Evolutionary conservation across 2,329 filamentous ascomycete genomes (phyloP).

Genomic region (Blumeriella jaapii): DNA sequence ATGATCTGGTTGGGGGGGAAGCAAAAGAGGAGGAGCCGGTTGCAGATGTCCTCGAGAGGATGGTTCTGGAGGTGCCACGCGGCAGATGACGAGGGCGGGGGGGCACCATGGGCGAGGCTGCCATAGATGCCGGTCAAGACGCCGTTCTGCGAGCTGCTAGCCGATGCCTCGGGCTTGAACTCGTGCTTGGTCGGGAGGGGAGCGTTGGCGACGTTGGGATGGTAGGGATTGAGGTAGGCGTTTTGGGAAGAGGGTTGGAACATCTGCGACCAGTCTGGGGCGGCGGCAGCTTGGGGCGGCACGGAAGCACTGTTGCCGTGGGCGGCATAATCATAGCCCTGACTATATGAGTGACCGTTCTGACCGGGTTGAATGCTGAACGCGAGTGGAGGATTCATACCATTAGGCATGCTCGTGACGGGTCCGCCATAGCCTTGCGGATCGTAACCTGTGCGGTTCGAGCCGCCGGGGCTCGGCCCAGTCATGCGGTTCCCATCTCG

Average conservation of each 20-base stretch:
- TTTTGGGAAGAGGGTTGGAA: slow-evolving; percentile 59
- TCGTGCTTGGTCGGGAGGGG: slow-evolving; percentile 58
- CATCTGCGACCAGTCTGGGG: slow-evolving; percentile 67
- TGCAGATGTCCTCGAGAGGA: slow-evolving; percentile 42
- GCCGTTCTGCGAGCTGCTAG: slow-evolving; percentile 33
- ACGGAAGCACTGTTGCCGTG: slow-evolving; percentile 25
- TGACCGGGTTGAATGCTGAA: slow-evolving; percentile 53
- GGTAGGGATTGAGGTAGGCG: slow-evolving; percentile 33
- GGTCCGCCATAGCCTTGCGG: slow-evolving; percentile 49
- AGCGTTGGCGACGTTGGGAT: slow-evolving; percentile 52
- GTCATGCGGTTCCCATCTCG: slow-evolving; percentile 47
- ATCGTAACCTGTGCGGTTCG: slow-evolving; percentile 33
- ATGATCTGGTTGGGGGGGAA: slow-evolving; percentile 45
- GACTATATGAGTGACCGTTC: slow-evolving; percentile 37
- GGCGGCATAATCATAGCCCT: slow-evolving; percentile 27
- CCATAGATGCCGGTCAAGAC: slow-evolving; percentile 18
- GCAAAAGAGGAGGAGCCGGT: slow-evolving; percentile 45
- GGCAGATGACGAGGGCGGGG: slow-evolving; percentile 29
- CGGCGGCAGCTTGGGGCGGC: slow-evolving; percentile 25
- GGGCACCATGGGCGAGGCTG: slow-evolving; percentile 10
- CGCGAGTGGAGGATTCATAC: slow-evolving; percentile 47
- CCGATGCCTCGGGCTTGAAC: slow-evolving; percentile 43
- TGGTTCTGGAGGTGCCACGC: slow-evolving; percentile 32
- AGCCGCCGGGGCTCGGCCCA: slow-evolving; percentile 39
- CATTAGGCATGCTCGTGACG: slow-evolving; percentile 48